Conservation (phyloP, 2,329 filamentous ascomycete genomes). For the Cylindrodendrum hubeiense region DNA sequence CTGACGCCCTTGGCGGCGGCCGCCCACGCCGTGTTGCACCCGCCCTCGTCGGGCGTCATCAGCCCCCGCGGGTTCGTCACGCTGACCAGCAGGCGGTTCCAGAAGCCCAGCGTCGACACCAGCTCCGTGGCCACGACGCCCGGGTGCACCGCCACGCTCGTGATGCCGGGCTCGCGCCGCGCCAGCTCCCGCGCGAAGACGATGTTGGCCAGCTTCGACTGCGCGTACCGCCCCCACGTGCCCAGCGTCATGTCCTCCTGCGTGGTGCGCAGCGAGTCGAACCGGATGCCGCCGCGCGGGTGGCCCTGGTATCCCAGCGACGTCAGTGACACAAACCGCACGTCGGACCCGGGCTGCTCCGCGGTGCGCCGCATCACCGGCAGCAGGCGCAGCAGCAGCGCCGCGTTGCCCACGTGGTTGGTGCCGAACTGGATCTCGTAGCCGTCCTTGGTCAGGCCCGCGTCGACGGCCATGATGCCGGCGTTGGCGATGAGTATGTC, state of each 20-base stretch:
- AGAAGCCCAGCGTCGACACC: slow-evolving; percentile 37
- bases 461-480: slow-evolving; percentile 49
- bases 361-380: slow-evolving; percentile 41
- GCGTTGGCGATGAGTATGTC: slow-evolving; percentile 56
- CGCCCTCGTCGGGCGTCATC: slow-evolving; percentile 46
- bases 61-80: slow-evolving; percentile 36
- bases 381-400: slow-evolving; percentile 51
- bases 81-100: slow-evolving; percentile 42
- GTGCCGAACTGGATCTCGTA: slow-evolving; percentile 52
- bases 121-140: slow-evolving; percentile 53
- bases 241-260: slow-evolving; percentile 45
- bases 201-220: slow-evolving; percentile 64
- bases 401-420: slow-evolving; percentile 50
- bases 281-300: slow-evolving; percentile 44
- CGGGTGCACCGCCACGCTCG: slow-evolving; percentile 62
- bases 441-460: slow-evolving; percentile 48
- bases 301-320: slow-evolving; percentile 44
- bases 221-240: slow-evolving; percentile 61
- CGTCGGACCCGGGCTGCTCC: slow-evolving; percentile 24
- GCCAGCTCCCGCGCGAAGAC: slow-evolving; percentile 60
- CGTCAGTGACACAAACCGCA: slow-evolving; percentile 43
- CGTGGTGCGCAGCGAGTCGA: slow-evolving; percentile 44
- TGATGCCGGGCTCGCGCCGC: slow-evolving; percentile 56
- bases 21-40: slow-evolving; percentile 49
- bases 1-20: slow-evolving; percentile 38